Percentiles rank a stretch among this genome's conserved stretches.
These are phyloP conservation scores for Deuterostichococcus epilithicus DNA, from an alignment of 139 green algal genomes.

Conservation along the genomic window DNA sequence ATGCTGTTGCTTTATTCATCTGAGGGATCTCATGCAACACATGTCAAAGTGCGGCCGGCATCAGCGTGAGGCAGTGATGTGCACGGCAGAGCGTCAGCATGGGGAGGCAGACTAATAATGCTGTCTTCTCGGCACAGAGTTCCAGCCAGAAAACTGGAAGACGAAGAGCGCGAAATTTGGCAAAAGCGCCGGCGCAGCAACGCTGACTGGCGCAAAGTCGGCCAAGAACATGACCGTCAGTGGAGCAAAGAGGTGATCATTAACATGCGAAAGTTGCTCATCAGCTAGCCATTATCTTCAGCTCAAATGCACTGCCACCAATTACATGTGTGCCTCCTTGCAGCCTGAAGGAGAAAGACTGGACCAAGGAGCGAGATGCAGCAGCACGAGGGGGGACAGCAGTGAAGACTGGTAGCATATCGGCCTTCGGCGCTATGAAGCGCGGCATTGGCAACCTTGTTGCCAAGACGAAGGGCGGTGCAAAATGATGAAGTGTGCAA, in stretches of 20 bases:
- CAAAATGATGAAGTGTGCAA: too few relatives aligned
- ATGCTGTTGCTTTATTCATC: too few relatives aligned
- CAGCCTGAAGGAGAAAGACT: neutral
- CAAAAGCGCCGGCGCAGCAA: neutral
- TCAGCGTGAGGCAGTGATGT: too few relatives aligned
- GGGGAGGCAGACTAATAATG: too few relatives aligned
- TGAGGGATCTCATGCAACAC: too few relatives aligned
- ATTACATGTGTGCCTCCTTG: neutral
- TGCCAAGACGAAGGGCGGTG: neutral
- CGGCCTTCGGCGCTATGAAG: neutral
- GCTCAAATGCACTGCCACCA: too few relatives aligned
- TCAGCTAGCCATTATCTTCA: too few relatives aligned
- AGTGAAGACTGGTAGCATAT: neutral
- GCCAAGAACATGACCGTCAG: neutral
- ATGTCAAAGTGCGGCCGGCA: too few relatives aligned
- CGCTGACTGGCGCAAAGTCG: neutral
- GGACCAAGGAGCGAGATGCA: neutral
- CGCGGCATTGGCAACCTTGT: neutral
- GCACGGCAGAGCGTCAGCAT: too few relatives aligned
- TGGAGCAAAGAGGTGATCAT: neutral
- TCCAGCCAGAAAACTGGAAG: neutral
- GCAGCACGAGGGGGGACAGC: neutral
- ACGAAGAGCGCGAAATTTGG: neutral
- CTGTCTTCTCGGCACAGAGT: neutral
- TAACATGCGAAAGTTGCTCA: too few relatives aligned